Conservation (phyloP, 1,284 basidiomycete genomes). For the Marasmius tenuissimus region DNA sequence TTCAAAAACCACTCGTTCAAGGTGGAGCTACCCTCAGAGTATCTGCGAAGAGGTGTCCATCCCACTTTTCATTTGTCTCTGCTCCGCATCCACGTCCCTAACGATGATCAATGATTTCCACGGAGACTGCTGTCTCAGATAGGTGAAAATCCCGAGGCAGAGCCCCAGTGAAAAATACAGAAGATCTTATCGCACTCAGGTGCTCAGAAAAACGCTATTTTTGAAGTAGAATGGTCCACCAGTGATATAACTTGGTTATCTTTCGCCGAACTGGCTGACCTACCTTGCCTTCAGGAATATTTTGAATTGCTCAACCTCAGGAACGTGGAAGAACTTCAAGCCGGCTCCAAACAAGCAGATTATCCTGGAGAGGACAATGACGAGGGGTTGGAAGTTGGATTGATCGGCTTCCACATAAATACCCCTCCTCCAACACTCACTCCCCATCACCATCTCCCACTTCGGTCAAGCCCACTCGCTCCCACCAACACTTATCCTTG, state of each 20-base stretch:
- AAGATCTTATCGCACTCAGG: slow-evolving; percentile 18
- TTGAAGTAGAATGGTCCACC: slow-evolving; percentile 21
- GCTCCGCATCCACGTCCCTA: slow-evolving; percentile 23
- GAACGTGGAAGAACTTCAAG: slow-evolving; percentile 18
- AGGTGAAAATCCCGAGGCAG: neutral
- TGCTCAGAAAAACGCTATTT: slow-evolving; percentile 12
- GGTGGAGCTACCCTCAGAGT: slow-evolving; percentile 20
- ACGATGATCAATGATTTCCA: slow-evolving; percentile 25
- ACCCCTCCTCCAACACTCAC: too few species aligned
- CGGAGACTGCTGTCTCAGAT: slow-evolving; percentile 15
- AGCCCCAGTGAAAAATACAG: slow-evolving; percentile 20
- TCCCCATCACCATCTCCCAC: too few species aligned
- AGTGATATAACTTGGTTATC: slow-evolving; percentile 25
- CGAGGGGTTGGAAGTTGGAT: slow-evolving; percentile 19
- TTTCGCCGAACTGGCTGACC: slow-evolving; percentile 10
- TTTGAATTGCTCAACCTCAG: slow-evolving; percentile 11
- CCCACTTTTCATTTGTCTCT: slow-evolving; percentile 25
- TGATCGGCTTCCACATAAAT: slow-evolving; percentile 17
- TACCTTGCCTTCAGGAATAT: slow-evolving; percentile 16
- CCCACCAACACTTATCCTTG: too few species aligned
- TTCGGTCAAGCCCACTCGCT: too few species aligned
- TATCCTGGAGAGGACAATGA: slow-evolving; percentile 28
- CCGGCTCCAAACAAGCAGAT: slow-evolving; percentile 29
- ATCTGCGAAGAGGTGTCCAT: slow-evolving; percentile 24
- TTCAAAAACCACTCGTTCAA: slow-evolving; percentile 23